A percentile compares a stretch with the other conserved stretches of the same genome.
Evolutionary conservation across 768 basidiomycete species (phyloP).

Genomic region (Fomitopsis pulvina): DNA sequence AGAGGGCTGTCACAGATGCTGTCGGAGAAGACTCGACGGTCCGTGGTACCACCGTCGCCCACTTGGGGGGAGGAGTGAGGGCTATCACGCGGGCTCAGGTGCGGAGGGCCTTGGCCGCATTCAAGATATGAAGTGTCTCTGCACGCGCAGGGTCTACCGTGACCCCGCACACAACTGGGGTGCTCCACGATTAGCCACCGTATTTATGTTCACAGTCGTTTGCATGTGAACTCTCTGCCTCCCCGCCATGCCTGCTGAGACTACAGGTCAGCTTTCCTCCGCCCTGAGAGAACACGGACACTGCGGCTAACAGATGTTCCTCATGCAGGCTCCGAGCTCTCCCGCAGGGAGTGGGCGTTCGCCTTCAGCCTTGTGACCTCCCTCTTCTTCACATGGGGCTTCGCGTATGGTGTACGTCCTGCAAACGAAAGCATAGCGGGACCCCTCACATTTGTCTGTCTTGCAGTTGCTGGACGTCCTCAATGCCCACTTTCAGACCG

Average conservation of each 20-base stretch:
- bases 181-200: slow-evolving; percentile 7
- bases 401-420: slow-evolving; percentile 52
- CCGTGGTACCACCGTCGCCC: neutral
- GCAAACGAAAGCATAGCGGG: neutral
- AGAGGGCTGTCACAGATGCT: no score
- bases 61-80: no score
- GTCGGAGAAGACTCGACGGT: neutral
- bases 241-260: slow-evolving; percentile 31
- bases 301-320: neutral
- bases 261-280: slow-evolving; percentile 29
- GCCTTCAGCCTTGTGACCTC: slow-evolving; percentile 67
- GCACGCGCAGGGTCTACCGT: neutral
- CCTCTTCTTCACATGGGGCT: slow-evolving; percentile 75
- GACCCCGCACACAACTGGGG: slow-evolving; percentile 9
- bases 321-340: slow-evolving; percentile 34
- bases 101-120: neutral
- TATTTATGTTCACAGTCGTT: slow-evolving; percentile 12
- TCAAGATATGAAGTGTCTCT: slow-evolving; percentile 1
- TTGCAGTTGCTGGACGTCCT: slow-evolving; percentile 59
- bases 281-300: neutral
- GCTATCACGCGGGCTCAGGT: slow-evolving; percentile 12
- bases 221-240: slow-evolving; percentile 8
- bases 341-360: slow-evolving; percentile 41
- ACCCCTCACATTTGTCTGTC: slow-evolving; percentile 13
- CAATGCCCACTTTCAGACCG: slow-evolving; percentile 66